phyloP scores from a whole-genome alignment of 371 early-diverging fungal genomes.

The Antonospora locustae region DNA sequence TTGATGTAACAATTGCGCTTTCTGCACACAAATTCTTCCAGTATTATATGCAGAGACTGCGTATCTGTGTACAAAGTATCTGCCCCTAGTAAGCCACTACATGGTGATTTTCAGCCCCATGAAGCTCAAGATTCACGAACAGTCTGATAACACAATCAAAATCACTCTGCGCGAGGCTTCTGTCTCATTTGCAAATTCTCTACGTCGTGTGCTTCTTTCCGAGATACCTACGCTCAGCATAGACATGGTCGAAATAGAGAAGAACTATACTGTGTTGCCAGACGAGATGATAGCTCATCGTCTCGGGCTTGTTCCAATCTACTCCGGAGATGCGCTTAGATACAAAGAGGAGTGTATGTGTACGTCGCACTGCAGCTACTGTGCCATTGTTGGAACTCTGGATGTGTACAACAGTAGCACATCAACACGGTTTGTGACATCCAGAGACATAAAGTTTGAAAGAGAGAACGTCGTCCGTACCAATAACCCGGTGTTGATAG shows the following conservation, averaged over 20 bases:
- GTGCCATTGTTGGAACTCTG: constrained; percentile 71
- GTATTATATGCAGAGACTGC: no score
- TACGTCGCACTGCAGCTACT: constrained; percentile 66
- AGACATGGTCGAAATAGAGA: constrained; percentile 80
- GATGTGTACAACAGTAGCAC: constrained; percentile 65
- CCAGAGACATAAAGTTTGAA: constrained; percentile 63
- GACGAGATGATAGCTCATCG: constrained; percentile 96
- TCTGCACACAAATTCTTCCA: no score
- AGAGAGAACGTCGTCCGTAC: constrained; percentile 60
- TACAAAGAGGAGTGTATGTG: constrained; percentile 69
- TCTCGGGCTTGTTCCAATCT: constrained; percentile 84
- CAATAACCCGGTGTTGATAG: constrained; percentile 59
- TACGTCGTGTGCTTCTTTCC: constrained; percentile 80
- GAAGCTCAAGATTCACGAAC: constrained; percentile 4
- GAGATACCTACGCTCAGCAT: constrained; percentile 98
- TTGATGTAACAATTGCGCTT: no score
- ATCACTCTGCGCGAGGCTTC: constrained; percentile 54
- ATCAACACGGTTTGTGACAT: constrained; percentile 64
- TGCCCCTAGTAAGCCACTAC: no score
- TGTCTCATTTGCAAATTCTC: constrained; percentile 66
- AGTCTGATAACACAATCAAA: neutral
- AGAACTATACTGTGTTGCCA: constrained; percentile 80
- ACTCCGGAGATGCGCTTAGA: constrained; percentile 33
- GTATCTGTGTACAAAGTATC: no score
- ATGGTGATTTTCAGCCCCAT: neutral